phyloP scores from a whole-genome alignment of 768 basidiomycete genomes.

The Crucibulum laeve region DNA sequence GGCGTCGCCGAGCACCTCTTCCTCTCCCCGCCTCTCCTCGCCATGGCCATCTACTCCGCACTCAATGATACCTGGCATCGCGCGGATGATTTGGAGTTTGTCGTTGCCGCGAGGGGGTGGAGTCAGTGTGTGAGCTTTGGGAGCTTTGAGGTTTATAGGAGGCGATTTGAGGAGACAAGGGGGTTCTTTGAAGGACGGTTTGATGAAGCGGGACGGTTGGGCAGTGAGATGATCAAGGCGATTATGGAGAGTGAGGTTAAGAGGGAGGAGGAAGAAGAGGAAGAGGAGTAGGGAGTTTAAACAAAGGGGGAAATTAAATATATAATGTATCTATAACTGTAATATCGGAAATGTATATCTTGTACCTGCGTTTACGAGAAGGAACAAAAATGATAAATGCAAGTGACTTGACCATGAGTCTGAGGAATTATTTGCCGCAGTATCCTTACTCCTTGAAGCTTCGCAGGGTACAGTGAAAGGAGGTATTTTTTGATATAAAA shows the following conservation, averaged over 20 bases:
- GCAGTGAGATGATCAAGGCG: conserved; percentile 86
- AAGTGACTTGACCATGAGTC: too few relatives aligned
- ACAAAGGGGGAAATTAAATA: too few relatives aligned
- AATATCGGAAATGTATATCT: too few relatives aligned
- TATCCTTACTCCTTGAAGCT: too few relatives aligned
- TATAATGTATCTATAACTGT: too few relatives aligned
- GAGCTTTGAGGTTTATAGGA: conserved; percentile 82
- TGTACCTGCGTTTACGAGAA: too few relatives aligned
- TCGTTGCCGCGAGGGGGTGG: conserved; percentile 92
- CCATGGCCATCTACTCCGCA: conserved; percentile 70
- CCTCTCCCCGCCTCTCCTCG: conserved; percentile 57
- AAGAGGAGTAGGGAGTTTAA: too few relatives aligned
- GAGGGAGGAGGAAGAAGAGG: conserved; percentile 30
- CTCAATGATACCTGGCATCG: conserved; percentile 76
- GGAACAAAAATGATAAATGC: too few relatives aligned
- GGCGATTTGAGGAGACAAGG: conserved; percentile 76
- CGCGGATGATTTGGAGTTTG: conserved; percentile 90
- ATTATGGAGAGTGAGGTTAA: conserved; percentile 61
- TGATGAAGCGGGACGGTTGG: conserved; percentile 77
- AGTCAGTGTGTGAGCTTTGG: conserved; percentile 93
- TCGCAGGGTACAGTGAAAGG: too few relatives aligned
- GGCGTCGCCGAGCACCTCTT: conserved; percentile 97
- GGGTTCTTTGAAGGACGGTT: conserved; percentile 85
- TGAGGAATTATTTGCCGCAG: too few relatives aligned
- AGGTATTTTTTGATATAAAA: too few relatives aligned